phyloP scores from a whole-genome alignment of 2,329 filamentous ascomycete species.

The Ambrosiella xylebori region DNA sequence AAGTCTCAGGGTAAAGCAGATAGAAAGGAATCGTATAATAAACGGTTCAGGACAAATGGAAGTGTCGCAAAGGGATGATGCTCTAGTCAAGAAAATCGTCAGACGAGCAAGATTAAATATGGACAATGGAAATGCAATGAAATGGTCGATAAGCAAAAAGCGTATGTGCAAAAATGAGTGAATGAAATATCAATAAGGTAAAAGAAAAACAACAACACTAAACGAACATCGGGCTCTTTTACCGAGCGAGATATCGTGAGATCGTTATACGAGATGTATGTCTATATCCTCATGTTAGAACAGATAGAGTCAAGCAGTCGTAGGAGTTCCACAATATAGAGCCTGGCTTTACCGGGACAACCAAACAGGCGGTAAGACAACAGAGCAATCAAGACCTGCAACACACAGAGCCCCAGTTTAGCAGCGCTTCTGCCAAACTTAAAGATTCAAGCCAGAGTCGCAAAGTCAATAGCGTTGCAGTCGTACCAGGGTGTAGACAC shows the following conservation, averaged over 20 bases:
- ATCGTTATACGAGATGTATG: background rate
- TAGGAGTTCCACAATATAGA: too few relatives aligned
- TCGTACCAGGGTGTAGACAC: background rate
- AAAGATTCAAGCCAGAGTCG: background rate
- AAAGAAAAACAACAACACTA: background rate
- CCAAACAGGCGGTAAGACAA: too few relatives aligned
- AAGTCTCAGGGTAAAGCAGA: background rate
- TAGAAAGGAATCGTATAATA: background rate
- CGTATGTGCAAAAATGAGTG: background rate
- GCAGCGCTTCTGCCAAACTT: background rate
- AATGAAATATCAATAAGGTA: background rate
- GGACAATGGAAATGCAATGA: background rate
- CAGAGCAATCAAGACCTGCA: too few relatives aligned
- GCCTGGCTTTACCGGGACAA: too few relatives aligned
- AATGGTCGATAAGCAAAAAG: background rate
- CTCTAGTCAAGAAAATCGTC: too few relatives aligned
- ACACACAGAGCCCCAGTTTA: background rate
- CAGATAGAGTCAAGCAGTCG: too few relatives aligned
- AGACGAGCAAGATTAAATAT: too few relatives aligned
- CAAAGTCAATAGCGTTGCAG: background rate
- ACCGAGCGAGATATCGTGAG: too few relatives aligned
- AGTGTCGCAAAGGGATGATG: too few relatives aligned
- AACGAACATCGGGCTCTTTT: background rate
- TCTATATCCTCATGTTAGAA: background rate
- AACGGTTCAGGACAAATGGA: background rate